Evolutionary conservation across 352 stramenopile species (phyloP), one percentile per base, ranked within the genome.

Genomic region (Globisporangium viniferum): DNA sequence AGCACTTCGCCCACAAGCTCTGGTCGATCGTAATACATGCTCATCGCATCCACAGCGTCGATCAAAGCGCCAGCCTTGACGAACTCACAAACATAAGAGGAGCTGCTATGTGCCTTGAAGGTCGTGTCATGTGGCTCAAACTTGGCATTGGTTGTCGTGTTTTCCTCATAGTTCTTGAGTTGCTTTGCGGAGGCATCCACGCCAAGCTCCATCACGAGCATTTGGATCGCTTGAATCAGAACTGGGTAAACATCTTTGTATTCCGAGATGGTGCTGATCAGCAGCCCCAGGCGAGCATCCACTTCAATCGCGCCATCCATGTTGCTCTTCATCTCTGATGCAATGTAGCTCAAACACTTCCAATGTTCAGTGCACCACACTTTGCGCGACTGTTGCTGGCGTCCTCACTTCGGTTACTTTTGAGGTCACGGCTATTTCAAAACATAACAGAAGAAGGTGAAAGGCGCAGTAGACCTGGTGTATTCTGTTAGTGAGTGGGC

Each of bases 161-260:
- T 31, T 7, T 29, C 18, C 20, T n/a, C 20, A 48, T 5, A 1
- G 4, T 1, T n/a, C 0, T 31, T 48, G 18, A 12, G 29, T 14
- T 48, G 56, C 31, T 48, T 61, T 5, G 15, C 56, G 20, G 39
- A n/a, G 8, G 27, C 31, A 8, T 61, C 6, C n/a, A 33, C 20
- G 2, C 22, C 60, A 31, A 71, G 20, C 31, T 72, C 65, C 41
- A 65, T 59, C 7, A 57, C 55, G 10, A 86, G 56, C 22, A 76
- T 67, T 49, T 78, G 69, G 6, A 81, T 51, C 1, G 65, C 73
- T 33, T 66, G 70, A 20, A 70, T 41, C 7, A 79, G 41, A 53
- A 81, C 68, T 12, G 76, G 53, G 46, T 73, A 75, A 2, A 81
- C 72, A 31, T 76, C 67, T 31, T 76, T 63, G 62, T 78, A 80